phyloP scores from a whole-genome alignment of 164 flowering plant species.

The Nymphaea thermarum region DNA sequence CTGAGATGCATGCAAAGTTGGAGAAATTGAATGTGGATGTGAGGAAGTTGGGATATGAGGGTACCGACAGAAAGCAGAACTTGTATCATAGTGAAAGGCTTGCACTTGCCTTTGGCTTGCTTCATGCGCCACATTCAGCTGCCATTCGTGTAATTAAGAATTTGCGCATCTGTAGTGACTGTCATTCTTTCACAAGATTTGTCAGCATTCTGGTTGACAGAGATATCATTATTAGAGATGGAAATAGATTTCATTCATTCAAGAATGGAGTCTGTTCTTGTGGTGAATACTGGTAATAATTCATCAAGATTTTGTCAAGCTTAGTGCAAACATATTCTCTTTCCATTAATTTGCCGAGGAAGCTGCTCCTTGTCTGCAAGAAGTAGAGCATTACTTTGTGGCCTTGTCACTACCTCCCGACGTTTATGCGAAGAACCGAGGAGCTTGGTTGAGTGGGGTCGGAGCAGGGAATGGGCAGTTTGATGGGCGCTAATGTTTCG shows the following conservation, averaged over 20 bases:
- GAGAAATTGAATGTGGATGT: conserved; percentile 14
- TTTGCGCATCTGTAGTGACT: conserved; percentile 27
- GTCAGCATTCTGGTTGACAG: conserved; percentile 18
- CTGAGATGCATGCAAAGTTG: conserved; percentile 22
- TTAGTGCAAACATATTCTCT: too few species aligned
- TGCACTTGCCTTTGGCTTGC: conserved; percentile 40
- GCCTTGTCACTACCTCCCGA: too few species aligned
- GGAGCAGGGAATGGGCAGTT: too few species aligned
- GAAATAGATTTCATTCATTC: conserved; percentile 36
- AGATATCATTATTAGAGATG: conserved; percentile 35
- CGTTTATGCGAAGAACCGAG: too few species aligned
- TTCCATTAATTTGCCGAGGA: too few species aligned
- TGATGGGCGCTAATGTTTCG: too few species aligned
- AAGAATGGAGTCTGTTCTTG: conserved; percentile 37
- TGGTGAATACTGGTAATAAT: conserved; percentile 20
- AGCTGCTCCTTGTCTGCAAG: too few species aligned
- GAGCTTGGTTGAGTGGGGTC: too few species aligned
- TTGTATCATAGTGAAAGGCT: conserved; percentile 38
- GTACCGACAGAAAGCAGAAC: conserved; percentile 9
- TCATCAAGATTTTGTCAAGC: background rate
- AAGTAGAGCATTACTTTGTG: too few species aligned
- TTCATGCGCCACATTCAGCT: conserved; percentile 21
- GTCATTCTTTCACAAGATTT: conserved; percentile 29
- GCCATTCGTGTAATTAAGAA: conserved; percentile 36
- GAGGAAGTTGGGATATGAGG: conserved; percentile 11